Evolutionary conservation across 208 protist genomes (phyloP).

Genomic region (Zelonia costaricensis): DNA sequence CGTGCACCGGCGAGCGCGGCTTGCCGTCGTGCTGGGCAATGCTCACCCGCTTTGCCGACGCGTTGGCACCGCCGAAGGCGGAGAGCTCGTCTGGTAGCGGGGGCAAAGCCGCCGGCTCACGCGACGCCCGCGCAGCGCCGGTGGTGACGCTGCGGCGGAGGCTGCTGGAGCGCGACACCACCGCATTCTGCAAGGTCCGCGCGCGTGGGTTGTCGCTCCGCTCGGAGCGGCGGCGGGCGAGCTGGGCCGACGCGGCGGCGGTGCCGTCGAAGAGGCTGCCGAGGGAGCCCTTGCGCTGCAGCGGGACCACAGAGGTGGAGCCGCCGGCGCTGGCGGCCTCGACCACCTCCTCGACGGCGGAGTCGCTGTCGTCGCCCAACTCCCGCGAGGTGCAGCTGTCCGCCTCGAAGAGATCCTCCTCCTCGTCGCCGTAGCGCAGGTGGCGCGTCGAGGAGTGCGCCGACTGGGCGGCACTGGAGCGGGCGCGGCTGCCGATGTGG

Average conservation of each 20-base stretch:
- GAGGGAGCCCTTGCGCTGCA: constrained; percentile 34
- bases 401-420: constrained; percentile 20
- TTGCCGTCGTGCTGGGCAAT: constrained; percentile 23
- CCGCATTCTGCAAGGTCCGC: constrained; percentile 2
- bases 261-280: constrained; percentile 24
- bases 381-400: constrained; percentile 53
- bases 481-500: constrained; percentile 41
- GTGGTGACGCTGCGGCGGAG: constrained; percentile 2
- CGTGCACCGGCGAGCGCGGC: constrained; percentile 13
- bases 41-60: constrained; percentile 24
- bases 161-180: constrained; percentile 18
- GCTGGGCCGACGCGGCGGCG: neutral
- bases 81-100: constrained; percentile 11
- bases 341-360: constrained; percentile 18
- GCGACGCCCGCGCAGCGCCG: constrained; percentile 3
- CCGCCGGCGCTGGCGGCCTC: constrained; percentile 20
- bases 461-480: constrained; percentile 37
- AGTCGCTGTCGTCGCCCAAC: constrained; percentile 36
- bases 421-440: constrained; percentile 19
- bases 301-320: constrained; percentile 8
- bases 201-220: constrained; percentile 7
- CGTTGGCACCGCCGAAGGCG: constrained; percentile 6
- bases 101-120: neutral
- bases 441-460: constrained; percentile 38
- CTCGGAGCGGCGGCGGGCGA: constrained; percentile 19